Evolutionary conservation across 495 filamentous ascomycete genomes (phyloP).

Genomic region (Trichoderma virens): DNA sequence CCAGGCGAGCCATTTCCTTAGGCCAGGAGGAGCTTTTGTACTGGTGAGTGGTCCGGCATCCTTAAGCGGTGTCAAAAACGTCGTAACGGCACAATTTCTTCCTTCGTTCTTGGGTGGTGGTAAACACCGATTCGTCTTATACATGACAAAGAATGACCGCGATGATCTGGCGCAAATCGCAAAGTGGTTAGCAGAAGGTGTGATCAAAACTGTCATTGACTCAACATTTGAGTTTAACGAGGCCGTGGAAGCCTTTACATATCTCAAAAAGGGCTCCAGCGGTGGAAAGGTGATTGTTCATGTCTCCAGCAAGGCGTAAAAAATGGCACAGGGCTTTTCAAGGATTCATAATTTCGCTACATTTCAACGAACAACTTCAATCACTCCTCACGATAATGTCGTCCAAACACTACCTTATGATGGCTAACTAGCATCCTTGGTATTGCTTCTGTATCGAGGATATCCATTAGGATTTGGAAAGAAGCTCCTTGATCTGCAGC

Average conservation of each 20-base stretch:
- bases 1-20: slow-evolving; percentile 39
- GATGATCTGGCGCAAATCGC: slow-evolving; percentile 44
- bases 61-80: background rate
- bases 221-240: slow-evolving; percentile 12
- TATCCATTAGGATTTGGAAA: too few species aligned
- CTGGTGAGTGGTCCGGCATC: slow-evolving; percentile 34
- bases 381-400: too few species aligned
- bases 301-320: background rate
- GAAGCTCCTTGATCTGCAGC: too few species aligned
- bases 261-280: slow-evolving; percentile 11
- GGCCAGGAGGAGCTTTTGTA: slow-evolving; percentile 37
- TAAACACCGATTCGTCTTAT: slow-evolving; percentile 33
- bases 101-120: slow-evolving; percentile 51
- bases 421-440: too few species aligned
- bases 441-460: too few species aligned
- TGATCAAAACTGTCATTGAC: slow-evolving; percentile 9
- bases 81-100: slow-evolving; percentile 23
- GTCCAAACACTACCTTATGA: too few species aligned
- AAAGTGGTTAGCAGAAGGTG: slow-evolving; percentile 20
- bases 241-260: slow-evolving; percentile 4
- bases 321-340: too few species aligned
- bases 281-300: slow-evolving; percentile 13
- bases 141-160: slow-evolving; percentile 30
- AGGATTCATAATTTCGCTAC: too few species aligned
- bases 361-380: too few species aligned